Base-by-base conservation (phyloP, 257 asterid genomes). In the Solanum sparsipilum region DNA sequence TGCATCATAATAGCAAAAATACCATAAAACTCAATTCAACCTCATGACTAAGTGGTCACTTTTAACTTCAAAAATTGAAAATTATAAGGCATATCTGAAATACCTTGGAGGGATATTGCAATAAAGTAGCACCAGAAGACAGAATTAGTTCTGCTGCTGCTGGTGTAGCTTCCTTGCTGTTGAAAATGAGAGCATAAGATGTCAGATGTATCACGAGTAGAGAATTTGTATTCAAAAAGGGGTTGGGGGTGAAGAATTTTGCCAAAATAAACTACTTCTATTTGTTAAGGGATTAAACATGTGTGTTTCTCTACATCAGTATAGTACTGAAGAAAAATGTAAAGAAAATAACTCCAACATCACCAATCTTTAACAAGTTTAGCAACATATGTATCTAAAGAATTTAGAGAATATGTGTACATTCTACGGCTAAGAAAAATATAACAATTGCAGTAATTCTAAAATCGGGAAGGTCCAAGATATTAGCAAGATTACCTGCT, bases 61-160 rank as follows among this genome's bases (percentile, higher is more conserved):
- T 11, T 48, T 75, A 58, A 44, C 38, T 38, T 73, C 18, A 39
- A 67, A 81, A 74, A 38, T n/a, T 46, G 41, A 48, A 70, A 27
- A 46, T 16, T 81, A 16, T 9, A 29, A 46, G 7, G 46, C 76
- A 85, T 85, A 36, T 71, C 21, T 60, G 84, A 87, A 84, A 87
- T 94, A 96, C 99, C 99, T 97, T 94, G 85, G 97, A 89, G 48
- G 98, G 98, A 91, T 93, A 98, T 39, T 95, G 95, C 90, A 95
- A 85, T 82, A 92, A 72, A 90, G 96, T 95, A 90, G 98, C 96
- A 79, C 98, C 98, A 6, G 98, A 94, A 52, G 93, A 93, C 48
- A 96, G 92, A 90, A 92, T 88, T 41, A 94, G 75, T 88, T 87
- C 91, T 35, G 90, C 85, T 48, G 10, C 91, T 52, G 90, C 81